Evolutionary conservation across 1,284 basidiomycete species (phyloP), one percentile per base, ranked within the genome.

Genomic region (Quambalaria eucalypti): DNA sequence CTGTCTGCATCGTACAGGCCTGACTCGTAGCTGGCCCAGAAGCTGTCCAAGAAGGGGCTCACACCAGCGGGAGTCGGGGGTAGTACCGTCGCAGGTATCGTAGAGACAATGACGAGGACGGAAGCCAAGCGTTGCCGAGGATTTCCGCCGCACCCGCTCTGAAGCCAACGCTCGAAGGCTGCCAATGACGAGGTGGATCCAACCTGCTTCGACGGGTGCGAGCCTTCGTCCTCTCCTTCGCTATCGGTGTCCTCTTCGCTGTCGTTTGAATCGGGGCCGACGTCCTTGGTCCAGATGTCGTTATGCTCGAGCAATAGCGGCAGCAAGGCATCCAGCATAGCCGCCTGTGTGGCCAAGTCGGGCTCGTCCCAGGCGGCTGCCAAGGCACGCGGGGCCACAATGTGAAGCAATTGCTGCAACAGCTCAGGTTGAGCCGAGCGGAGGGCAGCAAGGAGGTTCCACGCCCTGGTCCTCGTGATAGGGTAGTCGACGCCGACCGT

Each of bases 121-220:
- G 84, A 80, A 0, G 87, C 87, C 69, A 90, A 92, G 2, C 85
- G 86, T 61, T 85, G 81, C 2, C 81, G 62, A 0, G 88, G 85
- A n/a, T 84, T 84, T 0, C 85, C 86, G 9, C 82, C 81, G 71
- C 88, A 91, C 7, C 84, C 87, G 1, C 83, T 76, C 60, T 84
- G 79, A 16, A 92, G 79, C 77, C 89, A 90, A 28, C 79, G 80
- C 26, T 87, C 74, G 73, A 91, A 88, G 33, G 56, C 58, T 14
- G 59, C 30, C 28, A 71, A 63, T 36, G 50, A 28, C 39, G 25
- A 48, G 6, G 48, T 14, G 0, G 38, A 10, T 21, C 39, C 14
- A 31, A 40, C 39, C n/a, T 19, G 46, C 19, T 25, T 31, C 4
- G 21, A 21, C 19, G 16, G 31, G 42, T 31, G 38, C 29, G 2